A percentile compares a stretch with the other conserved stretches of the same genome.
phyloP scores from a whole-genome alignment of 129 eudicot species.

The Cynara cardunculus region DNA sequence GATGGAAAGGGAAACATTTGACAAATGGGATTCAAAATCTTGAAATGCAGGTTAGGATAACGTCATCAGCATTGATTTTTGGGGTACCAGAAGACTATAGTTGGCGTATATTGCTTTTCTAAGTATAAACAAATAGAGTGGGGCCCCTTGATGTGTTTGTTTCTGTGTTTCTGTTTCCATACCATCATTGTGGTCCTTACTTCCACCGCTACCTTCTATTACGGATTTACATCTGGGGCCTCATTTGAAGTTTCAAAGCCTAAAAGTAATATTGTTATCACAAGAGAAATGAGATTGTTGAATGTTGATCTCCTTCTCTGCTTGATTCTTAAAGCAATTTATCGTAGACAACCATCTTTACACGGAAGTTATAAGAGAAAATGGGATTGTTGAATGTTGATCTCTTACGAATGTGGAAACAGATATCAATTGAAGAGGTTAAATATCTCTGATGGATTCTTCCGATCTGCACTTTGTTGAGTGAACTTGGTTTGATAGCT shows the following conservation, averaged over 20 bases:
- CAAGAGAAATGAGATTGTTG: neutral
- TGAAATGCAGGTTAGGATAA: neutral
- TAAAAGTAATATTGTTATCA: too few relatives aligned
- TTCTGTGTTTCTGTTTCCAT: neutral
- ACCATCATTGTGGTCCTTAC: neutral
- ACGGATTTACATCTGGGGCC: neutral
- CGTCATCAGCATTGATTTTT: neutral
- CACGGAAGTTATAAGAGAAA: neutral
- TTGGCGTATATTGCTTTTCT: neutral
- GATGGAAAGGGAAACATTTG: neutral
- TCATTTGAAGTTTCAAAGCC: neutral
- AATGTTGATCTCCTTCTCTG: neutral
- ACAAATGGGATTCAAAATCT: neutral
- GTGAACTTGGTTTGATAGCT: too few relatives aligned
- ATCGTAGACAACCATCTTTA: neutral
- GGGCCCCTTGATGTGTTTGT: neutral
- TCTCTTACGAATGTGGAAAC: too few relatives aligned
- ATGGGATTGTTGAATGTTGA: too few relatives aligned
- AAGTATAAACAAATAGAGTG: neutral
- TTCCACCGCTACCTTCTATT: neutral
- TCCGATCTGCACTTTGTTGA: too few relatives aligned
- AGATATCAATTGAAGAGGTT: too few relatives aligned
- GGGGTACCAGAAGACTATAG: slow-evolving; percentile 1
- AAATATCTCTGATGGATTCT: too few relatives aligned
- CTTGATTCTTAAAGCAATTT: neutral